Evolutionary conservation across 345 rosid species (phyloP), one percentile per base, ranked within the genome.

Genomic region (Euphorbia pulcherrima): DNA sequence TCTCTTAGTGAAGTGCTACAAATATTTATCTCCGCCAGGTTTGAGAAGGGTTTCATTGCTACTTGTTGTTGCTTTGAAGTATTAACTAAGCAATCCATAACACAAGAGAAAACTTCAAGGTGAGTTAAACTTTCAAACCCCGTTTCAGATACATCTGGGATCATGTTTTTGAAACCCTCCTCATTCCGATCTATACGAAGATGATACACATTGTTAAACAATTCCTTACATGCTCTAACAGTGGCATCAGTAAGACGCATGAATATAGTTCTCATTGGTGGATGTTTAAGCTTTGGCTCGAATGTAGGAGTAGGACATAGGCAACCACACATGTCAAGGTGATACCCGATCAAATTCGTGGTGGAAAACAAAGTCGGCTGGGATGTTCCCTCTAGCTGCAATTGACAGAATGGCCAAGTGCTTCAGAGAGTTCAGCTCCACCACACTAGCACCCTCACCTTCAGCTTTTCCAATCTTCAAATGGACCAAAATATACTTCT

Each of bases 1-100:
- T 67, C 72, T 60, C 18, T 67, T 18, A 67, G 33, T 18, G 11
- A 2, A 13, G 10, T 6, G 18, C 16, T 30, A 3, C 12, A 27
- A 53, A 26, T 8, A 0, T 6, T 0, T 28, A 66, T 23, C 51
- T 6, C 18, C 52, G 27, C 24, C 53, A 73, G 59, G 40, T 41
- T 60, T 33, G 71, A 73, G 27, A 67, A 67, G n/a, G 61, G 71
- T 10, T 40, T 52, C 21, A 24, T 4, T 20, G 60, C 54, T 59
- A 67, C 51, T 1, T 58, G 29, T 18, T 28, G 30, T 16, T 41
- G 54, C 62, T 59, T 59, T 18, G 56, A 5, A 1, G 55, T 26
- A 39, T 62, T 68, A 33, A 72, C 14, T 2, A 72, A 47, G 62
- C 55, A 66, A 37, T 48, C 44, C 71, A 72, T 51, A 6, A 48